Evolutionary conservation across 352 stramenopile genomes (phyloP), one percentile per base, ranked within the genome.

Genomic region (Globisporangium takayamanum): DNA sequence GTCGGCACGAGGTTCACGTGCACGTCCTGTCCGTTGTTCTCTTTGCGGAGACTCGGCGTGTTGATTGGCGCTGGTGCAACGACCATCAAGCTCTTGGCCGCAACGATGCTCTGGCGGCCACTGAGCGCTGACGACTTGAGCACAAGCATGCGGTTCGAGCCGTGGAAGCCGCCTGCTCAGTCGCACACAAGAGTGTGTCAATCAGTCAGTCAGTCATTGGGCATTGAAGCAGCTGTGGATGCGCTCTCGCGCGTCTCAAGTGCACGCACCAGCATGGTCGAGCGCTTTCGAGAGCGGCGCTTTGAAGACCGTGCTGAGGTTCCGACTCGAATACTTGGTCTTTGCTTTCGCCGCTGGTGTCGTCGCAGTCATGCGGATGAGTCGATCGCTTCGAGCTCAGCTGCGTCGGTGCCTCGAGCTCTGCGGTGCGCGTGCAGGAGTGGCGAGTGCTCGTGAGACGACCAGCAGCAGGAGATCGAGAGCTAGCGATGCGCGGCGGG

Each of bases 271-370:
- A 55, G 47, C 53, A 70, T 80, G 54, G 26, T 80, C 69, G 6
- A 53, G 41, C 10, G 68, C 47, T 53, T 73, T 80, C 25, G 64
- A 64, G 50, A 76, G 59, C 60, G 78, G 75, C 42, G 77, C 73
- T 62, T 83, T 88, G 66, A 81, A 91, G 56, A 89, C 66, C 16
- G 76, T 70, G 60, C 63, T 89, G 62, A 91, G 65, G 66, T 91
- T 89, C 62, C 75, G 75, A 67, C 75, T 91, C 51, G 80, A 87
- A 66, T 88, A 89, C 69, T 84, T 84, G 56, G 68, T 57, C 66
- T 78, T 88, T 47, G 69, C 59, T 51, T 86, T 86, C 58, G 54
- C 57, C 48, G 71, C 61, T 53, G 85, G 83, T 60, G 57, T 53
- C 44, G 64, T 74, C 47, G 59, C 64, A 57, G 67, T 84, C 76